Base-by-base conservation (phyloP, 257 asterid genomes). In the Penstemon eatonii region DNA sequence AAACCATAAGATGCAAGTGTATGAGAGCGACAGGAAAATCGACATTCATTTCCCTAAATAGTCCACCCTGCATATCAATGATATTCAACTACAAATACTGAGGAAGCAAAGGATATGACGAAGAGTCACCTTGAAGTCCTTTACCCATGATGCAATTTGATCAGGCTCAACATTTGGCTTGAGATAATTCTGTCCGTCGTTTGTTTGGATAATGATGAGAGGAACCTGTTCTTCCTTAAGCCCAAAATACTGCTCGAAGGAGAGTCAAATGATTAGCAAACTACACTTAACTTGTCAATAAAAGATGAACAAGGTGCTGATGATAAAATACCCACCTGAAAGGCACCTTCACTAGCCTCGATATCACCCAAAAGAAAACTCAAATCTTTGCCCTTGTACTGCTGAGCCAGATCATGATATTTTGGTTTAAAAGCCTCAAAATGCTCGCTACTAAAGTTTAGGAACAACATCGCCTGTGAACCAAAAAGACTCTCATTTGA, bases 281-380 rank as follows among this genome's bases (percentile, higher is more conserved):
- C 56, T 54, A 65, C 61, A n/a, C 46, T 44, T 58, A 37, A 56
- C 43, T 56, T 44, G 55, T 65, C 70, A 50, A 10, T 3, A 68
- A 61, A 53, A 11, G 46, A 66, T 60, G 42, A 58, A 73, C 38
- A 68, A 63, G 51, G 45, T 51, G 71, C 58, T 25, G 19, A 67
- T 60, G 0, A 6, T 70, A 61, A 25, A 25, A 1, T 53, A 67
- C 92, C 56, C 63, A 92, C 97, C 97, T 92, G 93, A 78, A 92
- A 88, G 71, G 97, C 98, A 81, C 93, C 93, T 81, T 85, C 76
- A 74, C 98, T 85, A 63, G 95, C 91, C 73, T 90, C 97, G 25
- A 82, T 58, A 79, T 92, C 97, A 11, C 97, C 97, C 69, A 90
- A 79, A 54, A 90, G 84, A 73, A 92, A 92, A 72, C 85, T 79